Conservation (phyloP, 2,329 filamentous ascomycete genomes). For the Paracoccidioides brasiliensis region DNA sequence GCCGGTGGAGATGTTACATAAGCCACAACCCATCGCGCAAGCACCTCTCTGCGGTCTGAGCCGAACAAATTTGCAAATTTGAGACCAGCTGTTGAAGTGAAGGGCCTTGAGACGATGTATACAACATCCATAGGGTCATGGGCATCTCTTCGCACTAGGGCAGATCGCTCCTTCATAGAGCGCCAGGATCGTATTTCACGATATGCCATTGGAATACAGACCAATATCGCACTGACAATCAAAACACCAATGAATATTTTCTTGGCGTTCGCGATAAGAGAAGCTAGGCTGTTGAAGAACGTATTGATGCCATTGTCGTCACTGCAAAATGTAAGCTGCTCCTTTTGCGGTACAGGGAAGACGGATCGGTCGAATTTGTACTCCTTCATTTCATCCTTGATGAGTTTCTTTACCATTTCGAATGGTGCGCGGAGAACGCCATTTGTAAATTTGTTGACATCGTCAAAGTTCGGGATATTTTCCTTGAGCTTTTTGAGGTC, state of each 20-base stretch:
- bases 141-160: conserved; percentile 50
- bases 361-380: conserved; percentile 66
- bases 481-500: conserved; percentile 60
- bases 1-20: conserved; percentile 78
- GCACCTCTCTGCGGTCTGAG: conserved; percentile 50
- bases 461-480: conserved; percentile 67
- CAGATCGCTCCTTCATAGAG: conserved; percentile 55
- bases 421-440: conserved; percentile 67
- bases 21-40: conserved; percentile 70
- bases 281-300: conserved; percentile 65
- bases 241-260: conserved; percentile 68
- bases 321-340: conserved; percentile 75
- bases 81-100: conserved; percentile 59
- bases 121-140: conserved; percentile 77
- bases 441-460: conserved; percentile 72
- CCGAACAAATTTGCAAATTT: conserved; percentile 53
- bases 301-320: conserved; percentile 66
- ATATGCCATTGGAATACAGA: conserved; percentile 66
- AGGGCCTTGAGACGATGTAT: conserved; percentile 73
- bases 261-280: conserved; percentile 53
- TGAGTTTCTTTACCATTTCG: conserved; percentile 57
- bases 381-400: conserved; percentile 56
- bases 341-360: conserved; percentile 74
- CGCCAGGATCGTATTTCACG: conserved; percentile 68
- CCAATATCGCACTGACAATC: conserved; percentile 55